Evolutionary conservation across 2,329 filamentous ascomycete genomes (phyloP).

Genomic region (Fusarium sp.): DNA sequence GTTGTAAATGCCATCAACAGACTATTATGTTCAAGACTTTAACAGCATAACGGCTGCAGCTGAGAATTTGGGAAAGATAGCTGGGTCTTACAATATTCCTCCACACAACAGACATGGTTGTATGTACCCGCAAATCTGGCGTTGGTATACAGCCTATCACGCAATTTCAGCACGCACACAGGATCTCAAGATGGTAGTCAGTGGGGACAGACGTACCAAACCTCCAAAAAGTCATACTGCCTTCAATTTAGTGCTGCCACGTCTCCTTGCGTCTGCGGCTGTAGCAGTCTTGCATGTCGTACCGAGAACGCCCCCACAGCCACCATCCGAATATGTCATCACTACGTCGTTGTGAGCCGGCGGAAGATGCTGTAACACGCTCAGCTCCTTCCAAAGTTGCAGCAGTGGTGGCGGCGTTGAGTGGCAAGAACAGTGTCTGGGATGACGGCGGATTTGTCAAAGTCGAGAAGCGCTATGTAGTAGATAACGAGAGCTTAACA

Average conservation of each 20-base stretch:
- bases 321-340: neutral
- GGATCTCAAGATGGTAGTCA: neutral
- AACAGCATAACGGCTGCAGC: neutral
- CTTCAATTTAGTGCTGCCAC: neutral
- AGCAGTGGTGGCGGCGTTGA: neutral
- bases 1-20: neutral
- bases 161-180: neutral
- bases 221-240: neutral
- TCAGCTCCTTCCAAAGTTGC: neutral
- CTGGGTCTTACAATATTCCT: accelerated
- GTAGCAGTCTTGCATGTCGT: neutral
- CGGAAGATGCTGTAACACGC: neutral
- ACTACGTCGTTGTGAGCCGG: neutral
- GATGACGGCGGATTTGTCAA: neutral
- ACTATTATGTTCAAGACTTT: neutral
- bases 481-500: neutral
- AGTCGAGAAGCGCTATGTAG: neutral
- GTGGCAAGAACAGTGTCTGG: neutral
- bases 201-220: neutral
- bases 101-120: neutral
- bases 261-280: neutral
- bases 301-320: neutral
- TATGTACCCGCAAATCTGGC: neutral
- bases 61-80: neutral
- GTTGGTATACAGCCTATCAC: neutral